A percentile compares a stretch with the other conserved stretches of the same genome.
Evolutionary conservation across 495 filamentous ascomycete genomes (phyloP).

Genomic region (Penicillium canescens): DNA sequence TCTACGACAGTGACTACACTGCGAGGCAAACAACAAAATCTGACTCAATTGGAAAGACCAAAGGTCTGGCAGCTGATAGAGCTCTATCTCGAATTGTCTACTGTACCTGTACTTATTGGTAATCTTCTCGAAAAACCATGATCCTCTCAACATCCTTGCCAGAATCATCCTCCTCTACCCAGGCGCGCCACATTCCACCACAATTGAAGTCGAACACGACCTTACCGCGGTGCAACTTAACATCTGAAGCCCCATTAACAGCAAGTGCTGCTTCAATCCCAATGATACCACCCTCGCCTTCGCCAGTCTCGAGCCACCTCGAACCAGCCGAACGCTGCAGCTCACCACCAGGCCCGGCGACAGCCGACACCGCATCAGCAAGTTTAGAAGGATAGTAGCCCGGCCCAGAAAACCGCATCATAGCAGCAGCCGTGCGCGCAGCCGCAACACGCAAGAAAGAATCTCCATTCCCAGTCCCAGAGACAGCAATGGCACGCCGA

Average conservation of each 20-base stretch:
- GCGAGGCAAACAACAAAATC: too few relatives aligned
- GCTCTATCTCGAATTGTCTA: too few relatives aligned
- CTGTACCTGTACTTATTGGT: conserved; percentile 11
- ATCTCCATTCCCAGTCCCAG: conserved; percentile 89
- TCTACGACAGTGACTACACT: too few relatives aligned
- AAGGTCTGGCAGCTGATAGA: too few relatives aligned
- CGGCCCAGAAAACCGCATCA: conserved; percentile 61
- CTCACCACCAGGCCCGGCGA: conserved; percentile 72
- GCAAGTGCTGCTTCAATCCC: conserved; percentile 68
- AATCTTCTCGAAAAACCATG: conserved; percentile 61
- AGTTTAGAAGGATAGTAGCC: conserved; percentile 26
- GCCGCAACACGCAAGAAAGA: conserved; percentile 79
- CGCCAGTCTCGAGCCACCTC: conserved; percentile 74
- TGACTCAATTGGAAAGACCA: too few relatives aligned
- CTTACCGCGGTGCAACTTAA: conserved; percentile 40
- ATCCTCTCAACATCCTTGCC: conserved; percentile 56
- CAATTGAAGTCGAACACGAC: conserved; percentile 83
- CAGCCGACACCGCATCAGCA: conserved; percentile 53
- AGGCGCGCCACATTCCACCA: conserved; percentile 86
- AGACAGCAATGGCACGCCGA: conserved; percentile 64
- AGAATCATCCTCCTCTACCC: conserved; percentile 68
- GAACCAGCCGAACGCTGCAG: conserved; percentile 73
- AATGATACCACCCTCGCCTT: conserved; percentile 86
- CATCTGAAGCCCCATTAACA: conserved; percentile 6
- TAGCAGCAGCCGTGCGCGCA: conserved; percentile 68